Percentiles rank a stretch among this genome's conserved stretches.
These are phyloP conservation scores for Botryotinia narcissicola DNA, from an alignment of 2,329 filamentous ascomycete species.

Conservation along the genomic window DNA sequence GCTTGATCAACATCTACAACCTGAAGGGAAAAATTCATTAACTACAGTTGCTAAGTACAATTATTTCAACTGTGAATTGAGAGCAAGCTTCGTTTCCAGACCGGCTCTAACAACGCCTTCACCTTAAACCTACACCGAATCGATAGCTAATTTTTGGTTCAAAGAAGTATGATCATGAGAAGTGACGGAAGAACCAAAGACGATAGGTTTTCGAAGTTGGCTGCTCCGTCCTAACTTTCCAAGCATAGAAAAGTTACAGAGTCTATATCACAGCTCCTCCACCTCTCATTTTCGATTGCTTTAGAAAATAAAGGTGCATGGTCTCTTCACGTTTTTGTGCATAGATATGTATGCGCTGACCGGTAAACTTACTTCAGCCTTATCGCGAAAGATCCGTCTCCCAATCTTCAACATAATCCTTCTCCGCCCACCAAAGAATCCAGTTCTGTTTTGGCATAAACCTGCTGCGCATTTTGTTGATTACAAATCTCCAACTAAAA, in stretches of 20 bases:
- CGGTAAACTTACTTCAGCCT: not conserved
- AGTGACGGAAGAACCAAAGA: not conserved
- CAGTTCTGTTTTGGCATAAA: not conserved
- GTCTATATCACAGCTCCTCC: not conserved
- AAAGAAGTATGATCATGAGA: not conserved
- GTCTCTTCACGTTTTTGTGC: accelerated
- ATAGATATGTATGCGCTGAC: not conserved
- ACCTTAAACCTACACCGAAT: not conserved
- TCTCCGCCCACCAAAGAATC: slow-evolving; percentile 5
- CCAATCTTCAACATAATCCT: not conserved
- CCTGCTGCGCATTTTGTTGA: not conserved
- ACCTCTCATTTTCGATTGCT: not conserved
- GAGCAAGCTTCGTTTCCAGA: not conserved
- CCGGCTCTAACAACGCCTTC: not conserved
- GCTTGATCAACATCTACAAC: not conserved
- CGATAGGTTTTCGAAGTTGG: not conserved
- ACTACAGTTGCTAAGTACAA: not conserved
- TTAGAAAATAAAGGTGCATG: not conserved
- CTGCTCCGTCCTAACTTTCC: not conserved
- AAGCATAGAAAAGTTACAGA: not conserved
- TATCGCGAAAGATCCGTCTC: not conserved
- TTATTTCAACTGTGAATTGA: not conserved
- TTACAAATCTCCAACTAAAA: not conserved
- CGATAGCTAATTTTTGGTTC: not conserved
- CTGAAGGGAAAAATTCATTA: not conserved